These are phyloP conservation scores for Lactarius evosmus DNA, from an alignment of 768 basidiomycete genomes.

Conservation along the genomic window DNA sequence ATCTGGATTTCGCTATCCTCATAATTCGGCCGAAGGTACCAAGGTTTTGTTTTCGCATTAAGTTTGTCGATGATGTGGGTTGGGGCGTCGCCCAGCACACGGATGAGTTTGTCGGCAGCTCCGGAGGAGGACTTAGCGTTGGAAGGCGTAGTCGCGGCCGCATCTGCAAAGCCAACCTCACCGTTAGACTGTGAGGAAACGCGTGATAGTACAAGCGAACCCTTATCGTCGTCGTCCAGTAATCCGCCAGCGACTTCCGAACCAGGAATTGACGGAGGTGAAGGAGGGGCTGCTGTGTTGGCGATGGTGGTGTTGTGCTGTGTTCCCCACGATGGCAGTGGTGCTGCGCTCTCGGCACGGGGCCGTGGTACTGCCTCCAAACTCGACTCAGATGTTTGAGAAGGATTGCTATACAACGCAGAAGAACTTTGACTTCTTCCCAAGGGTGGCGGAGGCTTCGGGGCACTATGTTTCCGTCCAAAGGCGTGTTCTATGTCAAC, in stretches of 20 bases:
- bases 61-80: conserved; percentile 41
- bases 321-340: conserved; percentile 24
- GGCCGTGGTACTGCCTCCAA: conserved; percentile 27
- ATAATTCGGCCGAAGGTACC: conserved; percentile 85
- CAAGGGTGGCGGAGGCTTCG: conserved; percentile 2
- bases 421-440: conserved; percentile 22
- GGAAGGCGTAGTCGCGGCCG: conserved; percentile 5
- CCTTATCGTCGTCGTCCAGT: conserved; percentile 31
- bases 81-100: conserved; percentile 61
- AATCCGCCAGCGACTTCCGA: conserved; percentile 24
- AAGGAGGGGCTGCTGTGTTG: not conserved
- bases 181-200: not conserved
- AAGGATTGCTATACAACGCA: conserved; percentile 30
- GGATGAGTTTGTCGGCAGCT: conserved; percentile 53
- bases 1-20: conserved; percentile 77
- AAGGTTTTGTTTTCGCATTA: conserved; percentile 53
- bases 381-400: conserved; percentile 33
- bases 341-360: conserved; percentile 13
- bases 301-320: not conserved
- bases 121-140: conserved; percentile 32
- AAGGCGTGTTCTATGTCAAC: conserved; percentile 58
- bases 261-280: conserved; percentile 1
- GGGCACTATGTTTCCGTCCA: conserved; percentile 33
- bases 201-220: not conserved
- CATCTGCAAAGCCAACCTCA: not conserved